A percentile compares a stretch with the other conserved stretches of the same genome.
phyloP scores from a whole-genome alignment of 352 stramenopile genomes.

The Pythium rishiriense region DNA sequence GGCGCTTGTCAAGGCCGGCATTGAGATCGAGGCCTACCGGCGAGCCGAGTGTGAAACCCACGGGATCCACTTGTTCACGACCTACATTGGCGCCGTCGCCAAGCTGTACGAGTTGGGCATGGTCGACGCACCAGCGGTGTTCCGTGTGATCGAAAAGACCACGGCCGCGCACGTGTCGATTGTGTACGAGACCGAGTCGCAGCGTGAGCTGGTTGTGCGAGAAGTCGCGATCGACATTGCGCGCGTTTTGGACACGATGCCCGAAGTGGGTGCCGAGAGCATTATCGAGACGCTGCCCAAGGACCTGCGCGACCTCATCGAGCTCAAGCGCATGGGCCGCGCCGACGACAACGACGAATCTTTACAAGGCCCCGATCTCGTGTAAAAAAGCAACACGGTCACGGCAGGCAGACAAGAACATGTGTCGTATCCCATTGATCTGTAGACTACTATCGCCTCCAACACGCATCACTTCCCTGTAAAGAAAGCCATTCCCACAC shows the following conservation, averaged over 20 bases:
- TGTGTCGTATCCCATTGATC: background rate
- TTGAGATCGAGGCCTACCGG: conserved; percentile 42
- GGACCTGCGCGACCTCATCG: conserved; percentile 35
- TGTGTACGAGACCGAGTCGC: conserved; percentile 55
- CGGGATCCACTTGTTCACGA: conserved; percentile 72
- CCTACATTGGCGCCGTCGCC: conserved; percentile 76
- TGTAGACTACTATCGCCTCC: background rate
- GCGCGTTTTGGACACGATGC: conserved; percentile 53
- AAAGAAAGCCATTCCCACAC: background rate
- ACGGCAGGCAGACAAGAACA: background rate
- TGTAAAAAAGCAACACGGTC: too few species aligned
- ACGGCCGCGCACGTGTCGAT: conserved; percentile 54
- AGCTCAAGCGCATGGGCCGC: conserved; percentile 16
- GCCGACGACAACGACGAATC: conserved; percentile 7
- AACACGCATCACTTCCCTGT: too few species aligned
- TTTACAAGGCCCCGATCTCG: background rate
- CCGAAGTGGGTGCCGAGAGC: conserved; percentile 50
- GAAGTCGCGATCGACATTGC: conserved; percentile 68
- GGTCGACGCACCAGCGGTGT: conserved; percentile 49
- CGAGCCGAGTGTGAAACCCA: conserved; percentile 60
- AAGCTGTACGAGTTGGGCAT: conserved; percentile 54
- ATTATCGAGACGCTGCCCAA: conserved; percentile 51
- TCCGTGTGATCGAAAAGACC: conserved; percentile 66
- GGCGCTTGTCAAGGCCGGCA: conserved; percentile 17
- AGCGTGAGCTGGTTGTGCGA: conserved; percentile 52